phyloP scores from a whole-genome alignment of 495 filamentous ascomycete genomes.

The Bacidia rubella region DNA sequence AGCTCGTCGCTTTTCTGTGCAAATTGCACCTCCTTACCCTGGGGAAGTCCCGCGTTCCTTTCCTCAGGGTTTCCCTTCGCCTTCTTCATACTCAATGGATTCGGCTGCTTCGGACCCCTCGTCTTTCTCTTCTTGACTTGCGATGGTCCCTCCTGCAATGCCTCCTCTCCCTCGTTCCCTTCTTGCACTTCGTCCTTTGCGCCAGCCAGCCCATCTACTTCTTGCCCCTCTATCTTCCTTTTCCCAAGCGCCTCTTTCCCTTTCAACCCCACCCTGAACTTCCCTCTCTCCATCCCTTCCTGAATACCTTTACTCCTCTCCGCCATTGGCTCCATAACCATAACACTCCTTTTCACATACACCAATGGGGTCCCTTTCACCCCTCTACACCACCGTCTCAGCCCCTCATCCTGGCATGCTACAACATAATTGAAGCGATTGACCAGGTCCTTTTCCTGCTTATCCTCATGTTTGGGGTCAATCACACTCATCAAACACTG shows the following conservation, averaged over 20 bases:
- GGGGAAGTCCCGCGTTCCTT: conserved; percentile 15
- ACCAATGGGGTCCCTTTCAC: conserved; percentile 69
- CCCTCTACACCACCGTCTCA: conserved; percentile 38
- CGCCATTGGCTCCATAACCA: conserved; percentile 86
- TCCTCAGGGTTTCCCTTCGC: conserved; percentile 15
- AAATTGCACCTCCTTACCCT: conserved; percentile 1
- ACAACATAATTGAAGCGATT: conserved; percentile 91
- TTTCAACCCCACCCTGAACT: conserved; percentile 62
- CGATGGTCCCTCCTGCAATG: conserved; percentile 22
- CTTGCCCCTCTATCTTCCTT: conserved; percentile 28
- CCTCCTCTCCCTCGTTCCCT: conserved; percentile 19
- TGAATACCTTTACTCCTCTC: conserved; percentile 43
- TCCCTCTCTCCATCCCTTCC: conserved; percentile 55
- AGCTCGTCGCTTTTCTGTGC: not conserved
- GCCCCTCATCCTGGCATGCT: conserved; percentile 53
- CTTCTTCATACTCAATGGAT: conserved; percentile 85
- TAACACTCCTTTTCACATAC: conserved; percentile 72
- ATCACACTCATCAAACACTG: conserved; percentile 72
- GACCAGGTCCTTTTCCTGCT: not conserved
- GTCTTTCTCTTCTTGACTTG: conserved; percentile 43
- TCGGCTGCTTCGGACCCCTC: conserved; percentile 69
- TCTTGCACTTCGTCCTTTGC: conserved; percentile 3
- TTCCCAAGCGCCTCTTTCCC: conserved; percentile 27
- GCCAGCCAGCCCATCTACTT: conserved; percentile 10
- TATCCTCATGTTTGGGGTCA: conserved; percentile 48